Evolutionary conservation across 495 filamentous ascomycete species (phyloP).

Genomic region (Lasiosphaeria miniovina): DNA sequence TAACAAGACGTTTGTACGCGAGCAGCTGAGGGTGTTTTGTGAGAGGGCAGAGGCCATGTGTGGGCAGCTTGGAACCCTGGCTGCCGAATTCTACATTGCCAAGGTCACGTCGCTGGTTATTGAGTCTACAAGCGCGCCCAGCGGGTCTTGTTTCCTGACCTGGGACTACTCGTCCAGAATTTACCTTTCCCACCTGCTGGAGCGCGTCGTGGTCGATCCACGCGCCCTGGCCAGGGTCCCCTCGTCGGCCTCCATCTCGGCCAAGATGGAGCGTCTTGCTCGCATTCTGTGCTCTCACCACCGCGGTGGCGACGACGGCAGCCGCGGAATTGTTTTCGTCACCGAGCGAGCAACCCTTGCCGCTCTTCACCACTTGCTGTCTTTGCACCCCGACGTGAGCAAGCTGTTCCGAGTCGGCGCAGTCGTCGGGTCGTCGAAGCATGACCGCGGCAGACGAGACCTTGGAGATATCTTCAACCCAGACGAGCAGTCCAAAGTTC

Average conservation of each 20-base stretch:
- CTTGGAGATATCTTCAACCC: constrained; percentile 56
- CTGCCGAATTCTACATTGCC: constrained; percentile 59
- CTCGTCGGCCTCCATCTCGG: neutral
- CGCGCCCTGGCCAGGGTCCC: neutral
- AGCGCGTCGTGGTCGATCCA: neutral
- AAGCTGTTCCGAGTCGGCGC: constrained; percentile 49
- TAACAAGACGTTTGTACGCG: constrained; percentile 55
- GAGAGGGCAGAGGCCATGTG: constrained; percentile 44
- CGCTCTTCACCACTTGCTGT: constrained; percentile 56
- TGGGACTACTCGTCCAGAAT: constrained; percentile 48
- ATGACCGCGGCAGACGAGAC: constrained; percentile 37
- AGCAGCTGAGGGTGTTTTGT: constrained; percentile 56
- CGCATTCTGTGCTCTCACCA: constrained; percentile 11
- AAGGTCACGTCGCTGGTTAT: constrained; percentile 49
- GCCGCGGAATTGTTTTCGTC: constrained; percentile 65
- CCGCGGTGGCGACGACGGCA: constrained; percentile 24
- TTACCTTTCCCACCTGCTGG: constrained; percentile 51
- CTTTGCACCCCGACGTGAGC: constrained; percentile 49
- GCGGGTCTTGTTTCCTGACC: constrained; percentile 30
- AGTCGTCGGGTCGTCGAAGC: constrained; percentile 61
- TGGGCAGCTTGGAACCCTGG: constrained; percentile 60
- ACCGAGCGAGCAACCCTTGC: constrained; percentile 60
- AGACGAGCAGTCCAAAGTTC: constrained; percentile 47
- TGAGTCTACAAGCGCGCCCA: constrained; percentile 24
- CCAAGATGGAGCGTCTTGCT: neutral